Evolutionary conservation across 2,329 filamentous ascomycete species (phyloP).

Genomic region (Hymenoscyphus repandus): DNA sequence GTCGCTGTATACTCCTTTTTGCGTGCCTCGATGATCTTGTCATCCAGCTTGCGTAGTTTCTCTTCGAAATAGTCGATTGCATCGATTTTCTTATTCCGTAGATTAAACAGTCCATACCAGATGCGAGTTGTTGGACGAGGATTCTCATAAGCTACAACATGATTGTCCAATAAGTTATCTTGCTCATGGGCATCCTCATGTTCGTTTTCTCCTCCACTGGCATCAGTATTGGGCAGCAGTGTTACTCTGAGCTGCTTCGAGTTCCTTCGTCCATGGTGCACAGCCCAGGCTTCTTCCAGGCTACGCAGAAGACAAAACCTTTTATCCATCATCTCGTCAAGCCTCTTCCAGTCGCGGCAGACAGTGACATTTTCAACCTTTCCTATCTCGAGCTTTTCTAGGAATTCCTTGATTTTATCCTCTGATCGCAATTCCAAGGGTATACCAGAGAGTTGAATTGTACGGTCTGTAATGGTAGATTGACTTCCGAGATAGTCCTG

Average conservation of each 20-base stretch:
- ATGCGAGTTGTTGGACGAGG: conserved; percentile 65
- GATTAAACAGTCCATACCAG: conserved; percentile 70
- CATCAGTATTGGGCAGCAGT: conserved; percentile 17
- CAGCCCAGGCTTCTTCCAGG: conserved; percentile 80
- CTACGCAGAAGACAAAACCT: conserved; percentile 61
- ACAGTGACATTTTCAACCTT: conserved; percentile 83
- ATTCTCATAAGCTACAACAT: conserved; percentile 40
- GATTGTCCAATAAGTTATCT: conserved; percentile 49
- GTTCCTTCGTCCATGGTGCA: conserved; percentile 57
- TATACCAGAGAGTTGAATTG: conserved; percentile 85
- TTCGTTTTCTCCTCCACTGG: conserved; percentile 34
- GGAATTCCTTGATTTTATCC: conserved; percentile 74
- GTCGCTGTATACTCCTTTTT: conserved; percentile 72
- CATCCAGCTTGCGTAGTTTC: conserved; percentile 72
- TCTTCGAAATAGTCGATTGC: conserved; percentile 94
- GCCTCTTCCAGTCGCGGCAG: conserved; percentile 77
- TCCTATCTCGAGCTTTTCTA: conserved; percentile 84
- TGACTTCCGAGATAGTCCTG: conserved; percentile 92
- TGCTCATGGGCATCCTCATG: conserved; percentile 47
- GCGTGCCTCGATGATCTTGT: conserved; percentile 64
- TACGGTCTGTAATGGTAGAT: conserved; percentile 92
- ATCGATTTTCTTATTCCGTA: conserved; percentile 71
- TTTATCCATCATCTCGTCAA: conserved; percentile 69
- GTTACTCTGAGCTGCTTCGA: conserved; percentile 42
- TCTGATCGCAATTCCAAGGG: conserved; percentile 75